Base-by-base conservation (phyloP, 768 basidiomycete species). In the Tephrocybe sp. region DNA sequence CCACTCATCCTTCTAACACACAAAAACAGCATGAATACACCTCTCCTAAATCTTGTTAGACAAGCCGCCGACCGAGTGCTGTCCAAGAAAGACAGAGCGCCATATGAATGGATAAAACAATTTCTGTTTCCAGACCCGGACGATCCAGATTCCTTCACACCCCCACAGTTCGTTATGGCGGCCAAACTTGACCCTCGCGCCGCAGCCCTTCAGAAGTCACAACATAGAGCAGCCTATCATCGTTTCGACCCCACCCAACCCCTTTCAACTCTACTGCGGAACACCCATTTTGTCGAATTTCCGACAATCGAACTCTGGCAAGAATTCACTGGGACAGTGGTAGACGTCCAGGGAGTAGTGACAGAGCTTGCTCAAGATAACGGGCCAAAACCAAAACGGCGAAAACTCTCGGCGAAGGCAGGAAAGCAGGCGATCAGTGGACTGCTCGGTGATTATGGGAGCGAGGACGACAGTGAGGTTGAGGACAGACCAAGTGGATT, bases 281-380 rank as follows among this genome's bases (percentile, higher is more conserved):
- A 81, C 44, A 88, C 81, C 37, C 72, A 80, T 24, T 93, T 93
- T 65, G 77, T 88, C 26, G 93, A 96, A 65, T 96, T 81, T 61
- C 93, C 93, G 6, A 85, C 84, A 1, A 81, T 96, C 39, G 86
- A 93, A 49, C 67, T 95, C 5, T 86, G 85, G 74, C 81, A 86
- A 41, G 79, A 83, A 25, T 93, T 91, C 66, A 68, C 66, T 7
- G 86, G 83, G 6, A 72, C 72, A 8, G 60, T 90, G n/a, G 71
- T 88, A 14, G 79, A 87, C 51, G 73, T 74, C 37, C 64, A 74
- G 41, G 84, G 84, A 2, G 56, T 69, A 4, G 60, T 80, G 30
- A 67, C 62, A 38, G 71, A 73, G 38, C 32, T 42, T 24, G 58
- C 60, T 34, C 48, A 64, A 33, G 58, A 69, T 32, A 67, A 65